Percentiles rank a stretch among this genome's conserved stretches.
Evolutionary conservation across 2,329 filamentous ascomycete species (phyloP).

Genomic region (Pseudocercospora musae): DNA sequence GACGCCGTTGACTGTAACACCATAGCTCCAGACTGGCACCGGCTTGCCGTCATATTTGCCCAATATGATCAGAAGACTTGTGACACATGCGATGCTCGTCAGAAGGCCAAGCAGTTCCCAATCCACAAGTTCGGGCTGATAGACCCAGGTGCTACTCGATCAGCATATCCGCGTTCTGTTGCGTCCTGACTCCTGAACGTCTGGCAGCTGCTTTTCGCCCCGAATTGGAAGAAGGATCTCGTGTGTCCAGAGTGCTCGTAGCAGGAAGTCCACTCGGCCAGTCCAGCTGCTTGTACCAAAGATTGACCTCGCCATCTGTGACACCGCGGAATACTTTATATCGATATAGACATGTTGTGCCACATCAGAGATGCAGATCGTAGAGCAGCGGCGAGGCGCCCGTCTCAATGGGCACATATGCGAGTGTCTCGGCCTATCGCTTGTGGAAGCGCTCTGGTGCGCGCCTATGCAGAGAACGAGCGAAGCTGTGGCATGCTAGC

Average conservation of each 20-base stretch:
- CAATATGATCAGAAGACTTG: constrained; percentile 13
- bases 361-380: background rate
- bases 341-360: constrained; percentile 5
- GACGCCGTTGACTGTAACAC: constrained; percentile 22
- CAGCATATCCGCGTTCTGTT: too few species aligned
- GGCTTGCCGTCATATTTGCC: constrained; percentile 13
- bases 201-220: background rate
- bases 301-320: background rate
- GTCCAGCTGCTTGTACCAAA: background rate
- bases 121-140: constrained; percentile 14
- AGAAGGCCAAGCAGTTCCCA: constrained; percentile 21
- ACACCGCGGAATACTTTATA: background rate
- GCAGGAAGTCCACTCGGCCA: background rate
- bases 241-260: background rate
- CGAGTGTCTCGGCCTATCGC: background rate
- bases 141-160: too few species aligned
- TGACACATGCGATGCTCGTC: constrained; percentile 11
- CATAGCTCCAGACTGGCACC: constrained; percentile 12
- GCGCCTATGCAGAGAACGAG: background rate
- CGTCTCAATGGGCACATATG: background rate
- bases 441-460: background rate
- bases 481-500: background rate
- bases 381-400: background rate
- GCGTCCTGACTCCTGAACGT: too few species aligned
- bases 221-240: too few species aligned